phyloP scores from a whole-genome alignment of 495 filamentous ascomycete species.

The Extremus antarcticus region DNA sequence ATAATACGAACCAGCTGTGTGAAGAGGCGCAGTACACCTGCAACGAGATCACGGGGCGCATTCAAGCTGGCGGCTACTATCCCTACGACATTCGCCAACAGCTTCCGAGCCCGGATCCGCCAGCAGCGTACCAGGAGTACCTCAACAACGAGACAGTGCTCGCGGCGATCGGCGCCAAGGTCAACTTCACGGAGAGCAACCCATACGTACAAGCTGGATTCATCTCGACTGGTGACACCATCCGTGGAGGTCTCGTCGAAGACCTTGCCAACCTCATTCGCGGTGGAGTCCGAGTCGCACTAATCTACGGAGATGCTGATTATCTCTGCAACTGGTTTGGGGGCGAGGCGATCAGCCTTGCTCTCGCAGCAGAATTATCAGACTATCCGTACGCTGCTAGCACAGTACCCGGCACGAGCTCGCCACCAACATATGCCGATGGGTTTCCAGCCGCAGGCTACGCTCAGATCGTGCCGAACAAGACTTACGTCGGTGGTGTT shows the following conservation, averaged over 20 bases:
- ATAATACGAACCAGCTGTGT: constrained; percentile 22
- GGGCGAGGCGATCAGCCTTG: constrained; percentile 29
- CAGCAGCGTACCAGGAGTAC: constrained; percentile 27
- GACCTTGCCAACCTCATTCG: constrained; percentile 26
- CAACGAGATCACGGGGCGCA: neutral
- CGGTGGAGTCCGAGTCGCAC: constrained; percentile 25
- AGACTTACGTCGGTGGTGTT: constrained; percentile 29
- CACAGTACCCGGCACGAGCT: neutral
- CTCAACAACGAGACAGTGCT: constrained; percentile 28
- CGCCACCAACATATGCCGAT: constrained; percentile 36
- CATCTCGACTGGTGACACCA: constrained; percentile 24
- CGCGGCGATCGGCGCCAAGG: constrained; percentile 26
- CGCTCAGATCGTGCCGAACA: constrained; percentile 44
- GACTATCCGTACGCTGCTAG: neutral
- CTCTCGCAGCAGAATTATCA: constrained; percentile 11
- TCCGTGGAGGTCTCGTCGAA: constrained; percentile 22
- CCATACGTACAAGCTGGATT: constrained; percentile 19
- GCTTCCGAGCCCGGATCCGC: constrained; percentile 22
- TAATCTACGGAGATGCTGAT: constrained; percentile 32
- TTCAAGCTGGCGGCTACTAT: constrained; percentile 6
- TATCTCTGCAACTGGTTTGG: constrained; percentile 33
- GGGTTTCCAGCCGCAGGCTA: constrained; percentile 38
- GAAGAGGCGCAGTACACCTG: constrained; percentile 16
- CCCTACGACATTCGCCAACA: constrained; percentile 27
- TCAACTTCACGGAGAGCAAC: constrained; percentile 28